These are phyloP conservation scores for Sporisorium graminicola DNA, from an alignment of 1,284 basidiomycete species.

Conservation along the genomic window DNA sequence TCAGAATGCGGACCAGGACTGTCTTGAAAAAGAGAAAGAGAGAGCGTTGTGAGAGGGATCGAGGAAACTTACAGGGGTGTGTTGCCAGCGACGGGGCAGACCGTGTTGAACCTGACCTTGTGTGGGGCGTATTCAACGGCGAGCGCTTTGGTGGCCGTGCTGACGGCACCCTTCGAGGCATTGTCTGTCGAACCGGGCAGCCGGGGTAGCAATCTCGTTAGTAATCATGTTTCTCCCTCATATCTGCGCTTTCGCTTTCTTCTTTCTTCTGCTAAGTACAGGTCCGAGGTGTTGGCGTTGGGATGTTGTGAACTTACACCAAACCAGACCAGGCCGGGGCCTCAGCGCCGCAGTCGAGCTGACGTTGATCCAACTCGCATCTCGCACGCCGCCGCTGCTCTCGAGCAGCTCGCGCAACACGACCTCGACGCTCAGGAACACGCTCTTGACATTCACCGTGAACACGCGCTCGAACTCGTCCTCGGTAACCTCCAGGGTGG, in stretches of 20 bases:
- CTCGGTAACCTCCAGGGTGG: conserved; percentile 27
- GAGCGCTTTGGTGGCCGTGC: conserved; percentile 44
- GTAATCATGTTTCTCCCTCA: background rate
- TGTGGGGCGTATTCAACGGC: conserved; percentile 46
- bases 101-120: conserved; percentile 44
- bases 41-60: too few relatives aligned
- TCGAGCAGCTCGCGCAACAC: conserved; percentile 22
- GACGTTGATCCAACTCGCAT: conserved; percentile 35
- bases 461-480: conserved; percentile 46
- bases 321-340: conserved; percentile 43
- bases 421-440: conserved; percentile 35
- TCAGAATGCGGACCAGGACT: background rate
- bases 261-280: background rate
- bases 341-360: conserved; percentile 36
- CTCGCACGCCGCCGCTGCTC: background rate
- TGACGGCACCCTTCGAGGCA: conserved; percentile 44
- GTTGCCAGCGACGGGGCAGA: conserved; percentile 49
- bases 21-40: too few relatives aligned
- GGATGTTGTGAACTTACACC: conserved; percentile 32
- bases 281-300: too few relatives aligned
- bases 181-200: conserved; percentile 36
- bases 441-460: conserved; percentile 39
- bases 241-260: background rate
- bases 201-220: background rate
- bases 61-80: conserved; percentile 52